Conservation (phyloP, 352 stramenopile species). For the Pythium guiyangense region DNA sequence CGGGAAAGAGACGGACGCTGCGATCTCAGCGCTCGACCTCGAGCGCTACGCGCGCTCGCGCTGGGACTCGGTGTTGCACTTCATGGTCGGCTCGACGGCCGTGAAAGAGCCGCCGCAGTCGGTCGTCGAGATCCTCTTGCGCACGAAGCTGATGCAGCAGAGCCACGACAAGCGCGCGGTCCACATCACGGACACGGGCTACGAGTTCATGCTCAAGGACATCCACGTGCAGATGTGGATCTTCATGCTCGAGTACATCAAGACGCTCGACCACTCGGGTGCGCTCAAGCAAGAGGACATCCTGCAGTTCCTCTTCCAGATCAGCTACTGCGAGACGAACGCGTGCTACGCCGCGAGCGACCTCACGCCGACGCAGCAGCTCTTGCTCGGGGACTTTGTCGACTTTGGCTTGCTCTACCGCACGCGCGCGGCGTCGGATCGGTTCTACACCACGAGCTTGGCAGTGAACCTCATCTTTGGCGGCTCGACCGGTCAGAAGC, state of each 20-base stretch:
- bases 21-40: slow-evolving; percentile 43
- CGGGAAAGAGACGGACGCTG: slow-evolving; percentile 34
- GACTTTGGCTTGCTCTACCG: slow-evolving; percentile 87
- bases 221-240: slow-evolving; percentile 92
- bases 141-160: slow-evolving; percentile 66
- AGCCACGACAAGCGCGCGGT: slow-evolving; percentile 52
- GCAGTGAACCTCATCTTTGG: slow-evolving; percentile 90
- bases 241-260: slow-evolving; percentile 89
- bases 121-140: slow-evolving; percentile 69
- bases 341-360: slow-evolving; percentile 78
- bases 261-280: slow-evolving; percentile 68
- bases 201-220: slow-evolving; percentile 92
- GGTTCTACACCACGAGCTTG: slow-evolving; percentile 88
- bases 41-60: slow-evolving; percentile 54
- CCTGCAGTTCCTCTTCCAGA: slow-evolving; percentile 87
- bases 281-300: slow-evolving; percentile 83
- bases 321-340: slow-evolving; percentile 84
- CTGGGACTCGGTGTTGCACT: slow-evolving; percentile 73
- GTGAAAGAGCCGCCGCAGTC: slow-evolving; percentile 59
- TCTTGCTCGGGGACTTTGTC: slow-evolving; percentile 79
- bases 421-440: slow-evolving; percentile 36
- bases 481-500: slow-evolving; percentile 56
- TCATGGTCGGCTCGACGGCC: slow-evolving; percentile 69
- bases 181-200: slow-evolving; percentile 86
- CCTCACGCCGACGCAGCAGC: slow-evolving; percentile 71